These are phyloP conservation scores for Hericium erinaceus DNA, from an alignment of 768 basidiomycete genomes.

Conservation along the genomic window DNA sequence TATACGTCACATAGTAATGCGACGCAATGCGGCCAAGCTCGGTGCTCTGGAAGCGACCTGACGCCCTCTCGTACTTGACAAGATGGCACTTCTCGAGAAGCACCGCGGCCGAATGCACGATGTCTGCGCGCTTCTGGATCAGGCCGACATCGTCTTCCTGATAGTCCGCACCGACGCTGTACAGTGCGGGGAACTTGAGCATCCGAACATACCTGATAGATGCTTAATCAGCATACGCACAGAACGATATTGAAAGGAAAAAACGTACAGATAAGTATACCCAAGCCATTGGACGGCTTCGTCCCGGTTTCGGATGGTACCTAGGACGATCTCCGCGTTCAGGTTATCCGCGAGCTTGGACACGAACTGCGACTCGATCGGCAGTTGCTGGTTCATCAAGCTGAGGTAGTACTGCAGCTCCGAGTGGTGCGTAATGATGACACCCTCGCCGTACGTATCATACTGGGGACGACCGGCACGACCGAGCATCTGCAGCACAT, in stretches of 20 bases:
- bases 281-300: conserved; percentile 98
- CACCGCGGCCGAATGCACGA: conserved; percentile 87
- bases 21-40: conserved; percentile 92
- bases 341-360: conserved; percentile 88
- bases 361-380: conserved; percentile 95
- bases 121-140: conserved; percentile 90
- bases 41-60: conserved; percentile 85
- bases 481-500: conserved; percentile 97
- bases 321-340: conserved; percentile 95
- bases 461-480: conserved; percentile 96
- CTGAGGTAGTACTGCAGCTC: conserved; percentile 96
- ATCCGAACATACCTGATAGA: conserved; percentile 79
- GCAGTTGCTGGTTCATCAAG: conserved; percentile 92
- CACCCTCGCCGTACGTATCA: conserved; percentile 94
- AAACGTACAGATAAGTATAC: conserved; percentile 80
- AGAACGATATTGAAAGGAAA: conserved; percentile 2
- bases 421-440: conserved; percentile 96
- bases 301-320: conserved; percentile 89
- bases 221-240: conserved; percentile 10
- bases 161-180: conserved; percentile 85
- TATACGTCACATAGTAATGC: conserved; percentile 91
- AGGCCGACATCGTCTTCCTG: conserved; percentile 75
- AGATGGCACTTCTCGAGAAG: conserved; percentile 90
- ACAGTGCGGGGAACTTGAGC: conserved; percentile 81
- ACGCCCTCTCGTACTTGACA: conserved; percentile 85